Percentiles rank a stretch among this genome's conserved stretches.
Evolutionary conservation across 805 yeast genomes (phyloP).

Genomic region (Saturnispora ahearnii): DNA sequence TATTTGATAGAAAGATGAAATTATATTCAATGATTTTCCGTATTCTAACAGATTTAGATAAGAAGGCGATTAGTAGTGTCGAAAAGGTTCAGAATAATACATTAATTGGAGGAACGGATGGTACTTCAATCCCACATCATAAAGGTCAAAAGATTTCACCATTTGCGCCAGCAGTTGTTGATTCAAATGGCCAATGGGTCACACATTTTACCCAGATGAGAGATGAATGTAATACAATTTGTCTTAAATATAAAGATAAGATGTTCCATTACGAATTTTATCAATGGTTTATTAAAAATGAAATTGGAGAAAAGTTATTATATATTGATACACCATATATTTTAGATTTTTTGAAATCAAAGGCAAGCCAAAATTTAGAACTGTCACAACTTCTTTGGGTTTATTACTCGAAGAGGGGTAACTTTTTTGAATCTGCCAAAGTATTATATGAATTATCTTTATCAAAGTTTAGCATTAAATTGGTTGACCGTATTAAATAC

Average conservation of each 20-base stretch:
- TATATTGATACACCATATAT: constrained; percentile 77
- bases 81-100: constrained; percentile 21
- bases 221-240: constrained; percentile 63
- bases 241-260: constrained; percentile 68
- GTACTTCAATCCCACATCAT: neutral
- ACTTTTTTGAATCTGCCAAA: constrained; percentile 76
- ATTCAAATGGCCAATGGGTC: constrained; percentile 28
- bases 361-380: constrained; percentile 51
- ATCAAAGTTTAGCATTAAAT: constrained; percentile 58
- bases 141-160: constrained; percentile 2
- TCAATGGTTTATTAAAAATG: constrained; percentile 82
- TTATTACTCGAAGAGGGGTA: constrained; percentile 74
- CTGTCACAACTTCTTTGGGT: constrained; percentile 83
- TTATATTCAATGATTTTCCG: constrained; percentile 70
- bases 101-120: constrained; percentile 11
- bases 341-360: constrained; percentile 65
- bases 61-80: constrained; percentile 40
- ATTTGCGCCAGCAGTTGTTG: constrained; percentile 18
- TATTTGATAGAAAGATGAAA: constrained; percentile 44
- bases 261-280: constrained; percentile 87
- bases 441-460: constrained; percentile 65
- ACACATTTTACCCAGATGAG: constrained; percentile 51
- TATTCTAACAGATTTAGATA: constrained; percentile 64
- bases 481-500: constrained; percentile 74
- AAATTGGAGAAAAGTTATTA: constrained; percentile 65